A percentile compares a stretch with the other conserved stretches of the same genome.
Evolutionary conservation across 257 asterid genomes (phyloP).

Genomic region (Eucommia ulmoides): DNA sequence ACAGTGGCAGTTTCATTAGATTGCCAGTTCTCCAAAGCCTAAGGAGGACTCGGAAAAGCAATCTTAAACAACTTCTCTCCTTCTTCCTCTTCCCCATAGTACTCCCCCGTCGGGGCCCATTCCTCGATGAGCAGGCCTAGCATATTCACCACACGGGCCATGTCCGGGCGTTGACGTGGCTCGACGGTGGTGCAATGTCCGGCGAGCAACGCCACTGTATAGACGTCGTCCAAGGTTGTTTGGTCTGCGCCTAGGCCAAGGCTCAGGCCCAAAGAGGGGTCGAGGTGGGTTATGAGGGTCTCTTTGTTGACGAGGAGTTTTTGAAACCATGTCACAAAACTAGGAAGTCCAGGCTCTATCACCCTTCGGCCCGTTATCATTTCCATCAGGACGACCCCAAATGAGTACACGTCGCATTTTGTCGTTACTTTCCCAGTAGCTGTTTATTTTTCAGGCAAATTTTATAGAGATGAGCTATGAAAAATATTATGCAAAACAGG

Average conservation of each 20-base stretch:
- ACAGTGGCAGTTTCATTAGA: no score
- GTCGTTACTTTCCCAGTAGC: slow-evolving; percentile 87
- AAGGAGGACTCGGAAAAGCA: no score
- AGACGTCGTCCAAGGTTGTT: slow-evolving; percentile 1
- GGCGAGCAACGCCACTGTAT: slow-evolving; percentile 7
- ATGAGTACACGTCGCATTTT: slow-evolving; percentile 74
- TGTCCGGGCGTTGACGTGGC: slow-evolving; percentile 11
- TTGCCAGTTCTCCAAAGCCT: no score
- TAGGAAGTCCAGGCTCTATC: slow-evolving; percentile 51
- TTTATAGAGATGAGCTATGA: no score
- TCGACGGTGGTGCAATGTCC: slow-evolving; percentile 12
- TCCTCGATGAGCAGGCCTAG: slow-evolving; percentile 4
- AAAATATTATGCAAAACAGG: no score
- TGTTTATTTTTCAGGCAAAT: no score
- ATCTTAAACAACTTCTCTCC: no score
- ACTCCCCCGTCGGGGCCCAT: no score
- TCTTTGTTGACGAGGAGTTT: slow-evolving; percentile 23
- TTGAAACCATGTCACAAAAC: slow-evolving; percentile 68
- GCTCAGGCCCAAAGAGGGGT: slow-evolving; percentile 7
- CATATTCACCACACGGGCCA: slow-evolving; percentile 11
- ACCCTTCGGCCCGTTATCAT: slow-evolving; percentile 62
- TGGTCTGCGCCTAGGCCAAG: no score
- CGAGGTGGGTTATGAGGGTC: neutral
- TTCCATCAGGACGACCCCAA: slow-evolving; percentile 87
- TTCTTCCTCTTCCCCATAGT: no score